Percentiles rank a stretch among this genome's conserved stretches.
Evolutionary conservation across 805 yeast species (phyloP).

Genomic region (Saccharomyces mikatae): DNA sequence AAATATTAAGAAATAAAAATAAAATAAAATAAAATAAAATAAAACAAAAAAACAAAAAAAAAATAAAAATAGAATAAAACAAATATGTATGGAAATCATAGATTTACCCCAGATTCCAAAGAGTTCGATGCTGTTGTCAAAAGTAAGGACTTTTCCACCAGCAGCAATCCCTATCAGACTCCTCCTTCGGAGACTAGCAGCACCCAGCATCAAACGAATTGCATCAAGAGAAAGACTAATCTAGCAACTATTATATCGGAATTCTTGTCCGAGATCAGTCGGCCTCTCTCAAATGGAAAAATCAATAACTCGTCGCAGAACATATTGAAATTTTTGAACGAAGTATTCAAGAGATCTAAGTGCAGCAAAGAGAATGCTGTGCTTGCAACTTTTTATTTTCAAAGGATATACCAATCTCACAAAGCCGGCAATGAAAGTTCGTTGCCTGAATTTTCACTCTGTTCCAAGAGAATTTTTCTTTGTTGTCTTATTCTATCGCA

Average conservation of each 20-base stretch:
- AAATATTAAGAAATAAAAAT: background rate
- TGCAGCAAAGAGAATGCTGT: slow-evolving; percentile 13
- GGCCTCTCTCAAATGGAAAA: slow-evolving; percentile 7
- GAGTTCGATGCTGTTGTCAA: background rate
- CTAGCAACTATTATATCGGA: background rate
- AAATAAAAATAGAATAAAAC: background rate
- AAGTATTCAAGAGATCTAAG: slow-evolving; percentile 21
- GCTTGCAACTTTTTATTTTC: slow-evolving; percentile 16
- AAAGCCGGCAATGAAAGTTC: background rate
- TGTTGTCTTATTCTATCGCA: slow-evolving; percentile 21
- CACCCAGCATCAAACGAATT: background rate
- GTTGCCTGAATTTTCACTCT: slow-evolving; percentile 20
- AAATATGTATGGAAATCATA: background rate
- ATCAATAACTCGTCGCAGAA: slow-evolving; percentile 13
- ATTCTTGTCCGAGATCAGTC: background rate
- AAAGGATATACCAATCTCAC: slow-evolving; percentile 7
- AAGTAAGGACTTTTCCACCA: background rate
- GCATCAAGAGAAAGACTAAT: background rate
- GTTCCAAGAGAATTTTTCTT: slow-evolving; percentile 21
- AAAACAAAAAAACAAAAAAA: background rate
- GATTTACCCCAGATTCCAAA: background rate
- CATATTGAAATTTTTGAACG: slow-evolving; percentile 13
- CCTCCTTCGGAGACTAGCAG: background rate
- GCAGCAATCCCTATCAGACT: background rate
- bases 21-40: too few species aligned